Base-by-base conservation (phyloP, 768 basidiomycete species). In the Calocybe gangraenosa region DNA sequence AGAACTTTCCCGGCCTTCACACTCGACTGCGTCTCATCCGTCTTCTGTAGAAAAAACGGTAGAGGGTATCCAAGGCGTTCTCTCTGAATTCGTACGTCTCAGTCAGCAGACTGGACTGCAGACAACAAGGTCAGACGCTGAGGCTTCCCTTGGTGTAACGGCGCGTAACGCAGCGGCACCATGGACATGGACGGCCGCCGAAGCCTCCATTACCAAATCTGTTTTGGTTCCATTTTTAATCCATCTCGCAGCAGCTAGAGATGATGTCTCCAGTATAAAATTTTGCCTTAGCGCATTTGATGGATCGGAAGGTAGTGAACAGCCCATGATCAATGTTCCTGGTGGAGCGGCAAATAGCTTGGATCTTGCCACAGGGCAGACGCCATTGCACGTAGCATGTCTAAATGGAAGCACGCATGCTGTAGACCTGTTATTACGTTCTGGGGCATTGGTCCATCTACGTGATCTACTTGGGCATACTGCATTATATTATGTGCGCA, bases 381-480 rank as follows among this genome's bases (percentile, higher is more conserved):
- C 87, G 8, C 85, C 91, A 8, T 64, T 94, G 35, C 91, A 94
- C 51, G 77, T 82, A 13, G 89, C 91, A 1, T 80, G 87, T 21
- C 59, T 92, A 25, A 81, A 83, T 42, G 87, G 89, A 1, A 74
- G 76, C 49, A 48, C 54, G 7, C 64, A 62, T 18, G 66, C 68
- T 36, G 71, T 71, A 7, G 59, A 65, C 30, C 56, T 76, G 23
- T 65, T 93, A 30, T 71, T 93, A 15, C 70, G 77, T 48, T 78
- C 79, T 0, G 91, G 91, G 3, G 88, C 90, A 1, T 67, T 90
- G 11, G 91, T 93, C 17, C 91, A 94, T 61, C 67, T 87, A 7
- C 74, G 92, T 44, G 92, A 94, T 60, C 59, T 64, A 1, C 70
- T 92, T 36, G 92, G 88, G 2, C 90, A 92, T 56, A 92, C 91